phyloP scores from a whole-genome alignment of 306 rosid genomes.

The Luffa aegyptiaca region DNA sequence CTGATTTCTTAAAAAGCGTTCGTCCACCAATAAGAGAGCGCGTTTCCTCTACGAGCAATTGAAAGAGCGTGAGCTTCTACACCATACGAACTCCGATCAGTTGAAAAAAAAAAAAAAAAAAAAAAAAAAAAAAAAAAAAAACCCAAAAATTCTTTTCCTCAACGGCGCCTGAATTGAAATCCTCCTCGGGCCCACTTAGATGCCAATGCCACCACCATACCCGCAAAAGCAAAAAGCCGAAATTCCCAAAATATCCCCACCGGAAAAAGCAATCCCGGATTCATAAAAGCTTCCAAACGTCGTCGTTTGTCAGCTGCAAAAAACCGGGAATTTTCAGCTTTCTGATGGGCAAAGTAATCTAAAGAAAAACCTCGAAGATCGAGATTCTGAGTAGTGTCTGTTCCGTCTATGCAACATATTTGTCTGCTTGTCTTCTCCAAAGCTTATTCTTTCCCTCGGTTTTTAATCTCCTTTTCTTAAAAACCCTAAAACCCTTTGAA shows the following conservation, averaged over 20 bases:
- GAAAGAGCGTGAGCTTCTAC: not conserved
- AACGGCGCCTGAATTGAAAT: not conserved
- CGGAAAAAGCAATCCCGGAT: not conserved
- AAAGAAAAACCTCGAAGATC: conserved; percentile 14
- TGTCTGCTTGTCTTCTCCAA: conserved; percentile 13
- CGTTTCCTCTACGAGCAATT: not conserved
- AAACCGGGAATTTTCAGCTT: conserved; percentile 7
- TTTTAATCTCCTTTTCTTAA: not conserved
- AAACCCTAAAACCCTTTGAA: conserved; percentile 4
- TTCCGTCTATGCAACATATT: conserved; percentile 18
- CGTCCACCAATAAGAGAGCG: not conserved
- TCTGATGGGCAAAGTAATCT: conserved; percentile 19
- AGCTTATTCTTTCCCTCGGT: conserved; percentile 4
- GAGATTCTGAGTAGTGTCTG: conserved; percentile 27
- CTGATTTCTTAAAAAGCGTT: not conserved
- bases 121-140: conserved; percentile 7
- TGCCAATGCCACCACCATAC: not conserved
- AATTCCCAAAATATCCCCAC: conserved; percentile 28
- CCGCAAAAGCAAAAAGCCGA: not conserved
- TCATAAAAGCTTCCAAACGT: not conserved
- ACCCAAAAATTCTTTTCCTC: conserved; percentile 20
- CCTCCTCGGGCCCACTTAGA: not conserved
- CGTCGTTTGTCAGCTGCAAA: not conserved
- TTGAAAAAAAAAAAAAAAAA: not conserved
- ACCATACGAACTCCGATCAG: not conserved